These are phyloP conservation scores for Magnaporthales sp. DNA, from an alignment of 2,329 filamentous ascomycete species.

Conservation along the genomic window DNA sequence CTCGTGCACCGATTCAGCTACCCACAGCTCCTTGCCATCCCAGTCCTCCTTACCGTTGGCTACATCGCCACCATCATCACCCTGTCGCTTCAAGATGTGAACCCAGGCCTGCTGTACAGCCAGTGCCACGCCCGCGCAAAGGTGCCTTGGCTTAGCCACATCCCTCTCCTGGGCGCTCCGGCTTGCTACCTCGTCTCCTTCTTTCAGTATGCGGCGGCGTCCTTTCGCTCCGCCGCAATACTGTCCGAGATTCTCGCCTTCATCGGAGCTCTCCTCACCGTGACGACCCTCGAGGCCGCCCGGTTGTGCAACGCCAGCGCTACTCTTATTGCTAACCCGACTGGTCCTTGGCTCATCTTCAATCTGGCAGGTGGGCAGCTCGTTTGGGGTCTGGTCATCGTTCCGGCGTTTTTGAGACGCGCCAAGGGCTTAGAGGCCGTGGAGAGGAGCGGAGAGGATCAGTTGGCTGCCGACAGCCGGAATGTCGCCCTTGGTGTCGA, in stretches of 20 bases:
- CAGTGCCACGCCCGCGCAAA: conserved; percentile 41
- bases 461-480: conserved; percentile 18
- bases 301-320: conserved; percentile 26
- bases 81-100: conserved; percentile 34
- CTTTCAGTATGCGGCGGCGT: conserved; percentile 33
- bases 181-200: conserved; percentile 42
- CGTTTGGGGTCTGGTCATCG: conserved; percentile 41
- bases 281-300: conserved; percentile 40
- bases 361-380: conserved; percentile 39
- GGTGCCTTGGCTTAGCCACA: conserved; percentile 32
- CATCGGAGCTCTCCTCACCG: conserved; percentile 37
- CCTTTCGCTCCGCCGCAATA: conserved; percentile 28
- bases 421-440: conserved; percentile 25
- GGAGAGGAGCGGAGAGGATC: conserved; percentile 9
- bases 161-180: conserved; percentile 36
- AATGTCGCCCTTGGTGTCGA: conserved; percentile 37
- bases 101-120: conserved; percentile 42
- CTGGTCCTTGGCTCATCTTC: conserved; percentile 34
- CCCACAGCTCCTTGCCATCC: conserved; percentile 41
- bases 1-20: conserved; percentile 46
- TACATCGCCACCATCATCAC: conserved; percentile 32
- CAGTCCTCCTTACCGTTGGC: conserved; percentile 34
- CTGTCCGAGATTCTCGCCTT: conserved; percentile 34
- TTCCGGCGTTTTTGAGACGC: conserved; percentile 38
- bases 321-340: conserved; percentile 24